Conservation (phyloP, 805 yeast genomes). For the Sugiyamaella valdiviana region DNA sequence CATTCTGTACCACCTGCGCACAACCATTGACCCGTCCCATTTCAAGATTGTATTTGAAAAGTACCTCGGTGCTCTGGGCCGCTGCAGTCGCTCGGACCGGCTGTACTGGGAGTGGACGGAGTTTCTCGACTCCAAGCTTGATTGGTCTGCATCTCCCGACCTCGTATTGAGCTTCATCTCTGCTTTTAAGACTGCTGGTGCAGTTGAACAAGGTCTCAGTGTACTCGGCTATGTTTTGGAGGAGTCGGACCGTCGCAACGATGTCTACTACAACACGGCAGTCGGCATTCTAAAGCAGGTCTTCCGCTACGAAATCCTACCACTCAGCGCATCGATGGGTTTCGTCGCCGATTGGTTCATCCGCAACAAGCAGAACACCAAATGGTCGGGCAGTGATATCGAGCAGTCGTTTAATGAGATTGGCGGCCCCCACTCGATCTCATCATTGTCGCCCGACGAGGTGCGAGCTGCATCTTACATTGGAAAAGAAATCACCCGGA, state of each 20-base stretch:
- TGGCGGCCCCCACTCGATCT: slow-evolving; percentile 7
- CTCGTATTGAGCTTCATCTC: slow-evolving; percentile 23
- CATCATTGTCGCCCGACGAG: slow-evolving; percentile 11
- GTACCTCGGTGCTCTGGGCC: slow-evolving; percentile 24
- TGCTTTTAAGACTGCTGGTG: slow-evolving; percentile 17
- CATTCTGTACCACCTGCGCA: slow-evolving; percentile 18
- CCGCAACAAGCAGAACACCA: slow-evolving; percentile 9
- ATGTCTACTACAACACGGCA: slow-evolving; percentile 7
- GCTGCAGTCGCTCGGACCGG: slow-evolving; percentile 19
- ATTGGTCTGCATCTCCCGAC: slow-evolving; percentile 17
- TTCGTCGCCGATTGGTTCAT: slow-evolving; percentile 17
- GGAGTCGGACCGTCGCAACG: slow-evolving; percentile 6
- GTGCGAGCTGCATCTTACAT: slow-evolving; percentile 14
- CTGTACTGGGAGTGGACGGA: slow-evolving; percentile 22
- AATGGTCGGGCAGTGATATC: slow-evolving; percentile 16
- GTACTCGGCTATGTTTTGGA: slow-evolving; percentile 18
- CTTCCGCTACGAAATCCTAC: slow-evolving; percentile 18
- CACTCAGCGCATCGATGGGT: slow-evolving; percentile 9
- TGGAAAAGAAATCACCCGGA: slow-evolving; percentile 14
- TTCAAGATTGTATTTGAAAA: slow-evolving; percentile 14
- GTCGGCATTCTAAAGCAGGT: slow-evolving; percentile 14
- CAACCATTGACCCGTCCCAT: slow-evolving; percentile 10
- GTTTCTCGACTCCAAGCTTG: slow-evolving; percentile 1
- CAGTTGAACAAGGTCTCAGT: slow-evolving; percentile 13
- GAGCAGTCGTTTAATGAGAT: slow-evolving; percentile 16